These are phyloP conservation scores for Ustilago hordei DNA, from an alignment of 1,284 basidiomycete species.

Conservation along the genomic window DNA sequence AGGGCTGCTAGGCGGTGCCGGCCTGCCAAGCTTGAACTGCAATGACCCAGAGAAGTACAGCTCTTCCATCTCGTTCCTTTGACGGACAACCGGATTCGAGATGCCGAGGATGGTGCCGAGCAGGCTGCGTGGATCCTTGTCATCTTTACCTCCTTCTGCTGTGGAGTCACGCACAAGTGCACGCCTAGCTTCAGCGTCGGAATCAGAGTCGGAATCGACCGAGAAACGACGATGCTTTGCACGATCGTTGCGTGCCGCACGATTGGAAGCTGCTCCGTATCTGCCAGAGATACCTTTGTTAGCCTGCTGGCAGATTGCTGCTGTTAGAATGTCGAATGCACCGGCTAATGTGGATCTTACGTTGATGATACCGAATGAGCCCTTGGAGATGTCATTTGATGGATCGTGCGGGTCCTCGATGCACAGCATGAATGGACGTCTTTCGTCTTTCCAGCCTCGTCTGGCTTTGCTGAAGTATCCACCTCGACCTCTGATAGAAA, in stretches of 20 bases:
- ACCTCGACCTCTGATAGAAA: slow-evolving; percentile 81
- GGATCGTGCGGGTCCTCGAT: slow-evolving; percentile 96
- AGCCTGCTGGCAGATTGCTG: slow-evolving; percentile 69
- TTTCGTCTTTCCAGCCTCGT: slow-evolving; percentile 59
- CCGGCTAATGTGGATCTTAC: slow-evolving; percentile 87
- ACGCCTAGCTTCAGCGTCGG: slow-evolving; percentile 51
- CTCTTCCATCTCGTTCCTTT: slow-evolving; percentile 75
- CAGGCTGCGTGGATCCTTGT: slow-evolving; percentile 76
- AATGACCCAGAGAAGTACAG: slow-evolving; percentile 77
- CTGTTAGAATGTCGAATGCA: slow-evolving; percentile 84
- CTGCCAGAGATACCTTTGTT: slow-evolving; percentile 38
- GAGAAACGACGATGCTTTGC: slow-evolving; percentile 28
- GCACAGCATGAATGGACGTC: slow-evolving; percentile 77
- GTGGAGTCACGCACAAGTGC: slow-evolving; percentile 51
- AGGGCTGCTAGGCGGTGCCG: slow-evolving; percentile 42
- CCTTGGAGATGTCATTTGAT: slow-evolving; percentile 89
- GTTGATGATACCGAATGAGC: slow-evolving; percentile 84
- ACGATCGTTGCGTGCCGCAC: slow-evolving; percentile 19
- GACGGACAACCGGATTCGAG: slow-evolving; percentile 78
- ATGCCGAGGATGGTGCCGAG: slow-evolving; percentile 83
- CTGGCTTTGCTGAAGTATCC: slow-evolving; percentile 76
- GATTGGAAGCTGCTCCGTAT: slow-evolving; percentile 7
- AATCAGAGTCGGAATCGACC: slow-evolving; percentile 44
- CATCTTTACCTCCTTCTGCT: slow-evolving; percentile 30
- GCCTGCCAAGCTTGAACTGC: slow-evolving; percentile 74